Percentiles rank a stretch among this genome's conserved stretches.
Evolutionary conservation across 768 basidiomycete genomes (phyloP).

Genomic region (Saitozyma podzolica): DNA sequence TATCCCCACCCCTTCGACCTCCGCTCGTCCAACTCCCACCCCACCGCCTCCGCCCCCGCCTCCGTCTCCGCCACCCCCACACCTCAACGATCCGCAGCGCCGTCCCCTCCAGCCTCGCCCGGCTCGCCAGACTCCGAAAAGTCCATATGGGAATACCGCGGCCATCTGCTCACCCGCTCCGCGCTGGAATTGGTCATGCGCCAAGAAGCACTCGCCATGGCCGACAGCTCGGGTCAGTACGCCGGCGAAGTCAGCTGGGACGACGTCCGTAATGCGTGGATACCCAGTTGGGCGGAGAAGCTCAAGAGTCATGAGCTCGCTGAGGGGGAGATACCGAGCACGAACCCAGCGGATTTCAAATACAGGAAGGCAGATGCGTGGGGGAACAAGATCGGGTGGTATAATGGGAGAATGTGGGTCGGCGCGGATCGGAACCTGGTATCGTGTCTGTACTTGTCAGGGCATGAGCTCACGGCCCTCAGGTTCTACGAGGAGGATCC

Average conservation of each 20-base stretch:
- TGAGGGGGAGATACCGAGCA: slow-evolving; percentile 36
- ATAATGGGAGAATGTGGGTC: slow-evolving; percentile 34
- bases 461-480: neutral
- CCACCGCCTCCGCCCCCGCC: neutral
- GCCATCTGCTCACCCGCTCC: slow-evolving; percentile 35
- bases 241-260: slow-evolving; percentile 41
- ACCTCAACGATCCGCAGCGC: neutral
- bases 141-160: slow-evolving; percentile 39
- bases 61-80: neutral
- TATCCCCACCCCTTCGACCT: neutral
- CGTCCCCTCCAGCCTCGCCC: slow-evolving; percentile 5
- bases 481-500: slow-evolving; percentile 36
- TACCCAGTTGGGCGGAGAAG: slow-evolving; percentile 39
- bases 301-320: slow-evolving; percentile 28
- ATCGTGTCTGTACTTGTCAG: neutral
- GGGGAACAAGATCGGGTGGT: slow-evolving; percentile 45
- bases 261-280: slow-evolving; percentile 40
- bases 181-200: slow-evolving; percentile 35
- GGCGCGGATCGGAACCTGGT: neutral
- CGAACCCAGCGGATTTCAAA: slow-evolving; percentile 34
- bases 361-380: slow-evolving; percentile 34
- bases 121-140: slow-evolving; percentile 9
- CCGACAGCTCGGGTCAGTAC: slow-evolving; percentile 41
- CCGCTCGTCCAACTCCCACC: neutral
- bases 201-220: slow-evolving; percentile 25